Evolutionary conservation across 257 asterid genomes (phyloP), one percentile per base, ranked within the genome.

Genomic region (Phtheirospermum japonicum): DNA sequence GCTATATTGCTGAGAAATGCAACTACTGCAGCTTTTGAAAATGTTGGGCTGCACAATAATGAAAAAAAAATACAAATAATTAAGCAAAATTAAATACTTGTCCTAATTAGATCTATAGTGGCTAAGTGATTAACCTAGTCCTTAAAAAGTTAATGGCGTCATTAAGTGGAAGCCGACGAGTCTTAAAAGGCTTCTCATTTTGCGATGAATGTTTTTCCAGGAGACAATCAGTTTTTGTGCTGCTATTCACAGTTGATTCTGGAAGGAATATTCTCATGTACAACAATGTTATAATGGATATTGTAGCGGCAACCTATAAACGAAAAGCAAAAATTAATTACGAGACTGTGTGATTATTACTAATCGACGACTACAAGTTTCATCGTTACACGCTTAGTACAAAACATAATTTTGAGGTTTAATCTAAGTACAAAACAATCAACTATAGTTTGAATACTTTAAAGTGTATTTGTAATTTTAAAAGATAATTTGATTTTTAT

Each of bases 201-300:
- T 79, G 83, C 49, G 77, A 58, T 10, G 87, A 90, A 59, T 77
- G 52, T 54, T 89, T 83, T 55, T 86, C 80, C 14, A 88, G 65
- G 18, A 92, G 91, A 61, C 87, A 78, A 54, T 73, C 85, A 33
- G 70, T 73, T 65, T 86, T 90, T 12, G 79, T 56, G 43, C 61
- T 79, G n/a, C n/a, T 69, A 62, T 4, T 51, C 12, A 16, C 63
- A 46, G 57, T 45, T 0, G 99, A 86, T 7, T 92, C 99, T 0
- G 73, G 79, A 37, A 92, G 97, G 70, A 89, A 85, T 18, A 82
- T 63, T 67, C 81, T 85, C 99, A 89, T 92, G 63, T 92, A 86
- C 30, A 80, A 67, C 62, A 89, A 67, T 10, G 96, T 77, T 19
- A 89, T 18, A 7, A 77, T 66, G 0, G 88, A 78, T 80, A 83